A percentile compares a stretch with the other conserved stretches of the same genome.
phyloP scores from a whole-genome alignment of 306 rosid species.

The Prunus salicina region DNA sequence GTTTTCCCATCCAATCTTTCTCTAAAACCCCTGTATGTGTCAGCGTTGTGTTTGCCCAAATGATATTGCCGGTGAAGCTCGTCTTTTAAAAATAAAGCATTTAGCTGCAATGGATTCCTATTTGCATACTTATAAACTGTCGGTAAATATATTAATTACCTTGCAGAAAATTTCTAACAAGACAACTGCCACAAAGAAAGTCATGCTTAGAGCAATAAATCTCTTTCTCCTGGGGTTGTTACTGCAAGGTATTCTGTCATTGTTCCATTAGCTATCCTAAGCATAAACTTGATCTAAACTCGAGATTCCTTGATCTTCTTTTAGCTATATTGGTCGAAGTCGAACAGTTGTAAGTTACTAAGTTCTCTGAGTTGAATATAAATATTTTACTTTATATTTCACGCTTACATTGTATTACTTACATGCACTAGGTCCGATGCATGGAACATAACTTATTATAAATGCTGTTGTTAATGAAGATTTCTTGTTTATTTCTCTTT shows the following conservation, averaged over 20 bases:
- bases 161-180: slow-evolving; percentile 66
- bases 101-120: neutral
- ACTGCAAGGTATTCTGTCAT: slow-evolving; percentile 51
- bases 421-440: neutral
- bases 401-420: neutral
- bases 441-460: neutral
- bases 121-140: neutral
- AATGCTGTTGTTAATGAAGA: neutral
- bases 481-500: slow-evolving; percentile 22
- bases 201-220: slow-evolving; percentile 50
- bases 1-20: neutral
- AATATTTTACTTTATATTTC: neutral
- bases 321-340: slow-evolving; percentile 2
- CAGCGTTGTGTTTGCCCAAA: neutral
- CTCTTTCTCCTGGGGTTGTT: slow-evolving; percentile 69
- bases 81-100: neutral
- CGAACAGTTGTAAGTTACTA: neutral
- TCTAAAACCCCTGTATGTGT: neutral
- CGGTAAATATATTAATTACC: neutral
- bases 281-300: slow-evolving; percentile 2
- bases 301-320: slow-evolving; percentile 8
- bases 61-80: neutral
- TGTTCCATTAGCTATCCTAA: slow-evolving; percentile 8
- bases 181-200: slow-evolving; percentile 53
- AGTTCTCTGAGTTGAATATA: slow-evolving; percentile 15